phyloP scores from a whole-genome alignment of 148 eudicot species.

The Spergularia bocconei region DNA sequence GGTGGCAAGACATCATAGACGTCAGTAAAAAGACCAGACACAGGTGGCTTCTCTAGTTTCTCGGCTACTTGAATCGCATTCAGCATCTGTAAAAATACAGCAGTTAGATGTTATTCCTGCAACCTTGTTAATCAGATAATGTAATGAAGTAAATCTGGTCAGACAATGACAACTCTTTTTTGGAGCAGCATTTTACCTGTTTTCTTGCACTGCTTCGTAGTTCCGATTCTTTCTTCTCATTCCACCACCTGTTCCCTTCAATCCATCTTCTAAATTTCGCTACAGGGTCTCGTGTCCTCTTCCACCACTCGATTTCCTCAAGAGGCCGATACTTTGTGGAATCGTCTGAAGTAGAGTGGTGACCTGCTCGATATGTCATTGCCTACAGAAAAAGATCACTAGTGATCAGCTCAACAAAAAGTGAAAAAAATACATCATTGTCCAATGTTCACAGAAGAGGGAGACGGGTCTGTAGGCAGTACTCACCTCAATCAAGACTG shows the following conservation, averaged over 20 bases:
- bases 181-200: slow-evolving; percentile 41
- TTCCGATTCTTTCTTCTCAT: slow-evolving; percentile 45
- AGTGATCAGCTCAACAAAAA: background rate
- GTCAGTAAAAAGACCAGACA: slow-evolving; percentile 61
- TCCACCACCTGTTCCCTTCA: slow-evolving; percentile 75
- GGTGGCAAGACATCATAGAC: slow-evolving; percentile 52
- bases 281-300: slow-evolving; percentile 52
- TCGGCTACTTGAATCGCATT: slow-evolving; percentile 70
- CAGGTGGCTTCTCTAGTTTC: slow-evolving; percentile 53
- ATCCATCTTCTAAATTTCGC: slow-evolving; percentile 72
- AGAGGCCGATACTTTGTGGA: slow-evolving; percentile 73
- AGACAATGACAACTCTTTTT: no score
- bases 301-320: slow-evolving; percentile 78
- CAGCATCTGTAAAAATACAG: slow-evolving; percentile 37
- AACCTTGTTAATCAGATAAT: no score
- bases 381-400: slow-evolving; percentile 36
- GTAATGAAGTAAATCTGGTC: no score
- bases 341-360: slow-evolving; percentile 88
- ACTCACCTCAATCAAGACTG: slow-evolving; percentile 63
- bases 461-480: background rate
- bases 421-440: background rate
- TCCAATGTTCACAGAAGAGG: background rate
- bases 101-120: background rate
- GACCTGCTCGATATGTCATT: slow-evolving; percentile 71
- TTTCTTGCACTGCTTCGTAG: slow-evolving; percentile 44